phyloP scores from a whole-genome alignment of 768 basidiomycete species.

The Pulveroboletus sp. region DNA sequence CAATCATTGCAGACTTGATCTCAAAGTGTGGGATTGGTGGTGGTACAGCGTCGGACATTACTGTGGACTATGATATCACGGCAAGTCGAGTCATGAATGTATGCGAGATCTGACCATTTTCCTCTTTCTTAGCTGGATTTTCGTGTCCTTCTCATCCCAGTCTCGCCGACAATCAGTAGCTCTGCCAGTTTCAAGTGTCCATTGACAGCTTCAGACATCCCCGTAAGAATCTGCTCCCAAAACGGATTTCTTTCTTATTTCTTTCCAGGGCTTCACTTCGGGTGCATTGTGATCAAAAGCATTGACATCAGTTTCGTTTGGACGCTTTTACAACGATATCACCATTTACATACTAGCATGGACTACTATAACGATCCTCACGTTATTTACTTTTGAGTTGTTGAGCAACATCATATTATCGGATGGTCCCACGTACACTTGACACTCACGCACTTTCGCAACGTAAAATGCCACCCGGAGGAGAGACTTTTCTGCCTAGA shows the following conservation, averaged over 20 bases:
- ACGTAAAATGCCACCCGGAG: slow-evolving; percentile 40
- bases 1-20: slow-evolving; percentile 60
- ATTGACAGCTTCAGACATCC: slow-evolving; percentile 34
- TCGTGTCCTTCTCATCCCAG: slow-evolving; percentile 58
- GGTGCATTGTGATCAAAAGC: neutral
- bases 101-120: slow-evolving; percentile 7
- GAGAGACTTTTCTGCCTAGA: slow-evolving; percentile 71
- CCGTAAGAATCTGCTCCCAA: slow-evolving; percentile 10
- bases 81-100: slow-evolving; percentile 30
- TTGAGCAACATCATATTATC: no score
- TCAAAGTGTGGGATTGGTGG: slow-evolving; percentile 58
- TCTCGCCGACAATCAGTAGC: slow-evolving; percentile 66
- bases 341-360: slow-evolving; percentile 19
- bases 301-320: neutral
- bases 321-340: slow-evolving; percentile 7
- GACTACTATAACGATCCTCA: slow-evolving; percentile 12
- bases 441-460: neutral
- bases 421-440: no score
- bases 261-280: slow-evolving; percentile 18
- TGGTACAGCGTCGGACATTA: slow-evolving; percentile 45
- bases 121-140: slow-evolving; percentile 51
- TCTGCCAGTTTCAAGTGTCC: slow-evolving; percentile 66
- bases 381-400: neutral
- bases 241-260: slow-evolving; percentile 17
- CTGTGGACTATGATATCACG: slow-evolving; percentile 64